phyloP scores from a whole-genome alignment of 306 rosid species.

The Glycine latifolia region DNA sequence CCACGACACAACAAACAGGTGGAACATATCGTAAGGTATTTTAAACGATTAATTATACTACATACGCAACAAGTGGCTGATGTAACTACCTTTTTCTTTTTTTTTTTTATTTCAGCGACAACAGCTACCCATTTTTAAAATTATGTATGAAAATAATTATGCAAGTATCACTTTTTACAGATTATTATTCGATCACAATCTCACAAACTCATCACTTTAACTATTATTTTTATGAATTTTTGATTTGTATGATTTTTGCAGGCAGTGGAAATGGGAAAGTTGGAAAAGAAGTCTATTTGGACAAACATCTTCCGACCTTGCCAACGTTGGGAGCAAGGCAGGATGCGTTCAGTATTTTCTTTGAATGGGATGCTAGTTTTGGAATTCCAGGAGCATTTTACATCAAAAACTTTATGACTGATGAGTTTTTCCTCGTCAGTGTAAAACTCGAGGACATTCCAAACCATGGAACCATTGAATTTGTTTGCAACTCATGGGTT shows the following conservation, averaged over 20 bases:
- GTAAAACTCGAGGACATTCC: constrained; percentile 71
- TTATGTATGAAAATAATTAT: background rate
- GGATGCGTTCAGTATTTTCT: constrained; percentile 52
- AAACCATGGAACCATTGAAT: constrained; percentile 52
- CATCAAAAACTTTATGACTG: constrained; percentile 33
- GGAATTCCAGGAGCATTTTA: constrained; percentile 70
- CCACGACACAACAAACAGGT: too few relatives aligned
- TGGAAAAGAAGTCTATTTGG: constrained; percentile 59
- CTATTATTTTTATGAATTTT: too few relatives aligned
- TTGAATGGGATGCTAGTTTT: constrained; percentile 59
- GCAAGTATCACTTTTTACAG: too few relatives aligned
- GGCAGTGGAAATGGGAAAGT: constrained; percentile 57
- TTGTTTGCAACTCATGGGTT: constrained; percentile 81
- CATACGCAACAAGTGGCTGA: too few relatives aligned
- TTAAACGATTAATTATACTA: too few relatives aligned
- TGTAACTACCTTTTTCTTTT: too few relatives aligned
- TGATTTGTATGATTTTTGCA: constrained; percentile 15
- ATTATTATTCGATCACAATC: background rate
- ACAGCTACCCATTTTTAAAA: background rate
- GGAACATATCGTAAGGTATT: too few relatives aligned
- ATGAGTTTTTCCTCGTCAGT: constrained; percentile 68
- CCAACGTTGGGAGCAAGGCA: constrained; percentile 57
- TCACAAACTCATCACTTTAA: too few relatives aligned
- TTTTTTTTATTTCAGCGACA: background rate
- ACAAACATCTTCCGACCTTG: constrained; percentile 54